Evolutionary conservation across 768 basidiomycete genomes (phyloP), one percentile per base, ranked within the genome.

Genomic region (Termitomyces sp.): DNA sequence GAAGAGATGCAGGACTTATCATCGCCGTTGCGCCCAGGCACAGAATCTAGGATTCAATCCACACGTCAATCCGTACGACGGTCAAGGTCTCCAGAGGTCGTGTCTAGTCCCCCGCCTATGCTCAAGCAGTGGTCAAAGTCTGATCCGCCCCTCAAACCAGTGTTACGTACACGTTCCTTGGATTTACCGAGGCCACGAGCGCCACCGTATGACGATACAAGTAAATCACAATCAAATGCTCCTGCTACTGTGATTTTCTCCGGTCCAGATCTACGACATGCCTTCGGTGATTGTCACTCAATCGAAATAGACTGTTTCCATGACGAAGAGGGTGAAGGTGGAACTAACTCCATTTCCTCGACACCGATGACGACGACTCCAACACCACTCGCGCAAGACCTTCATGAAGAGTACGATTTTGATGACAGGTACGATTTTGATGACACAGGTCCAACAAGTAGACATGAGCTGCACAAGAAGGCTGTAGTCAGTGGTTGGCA

Each of bases 1-100:
- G 74, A 75, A 59, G 85, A 85, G 37, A 78, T 78, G 26, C 82
- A 88, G 57, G 84, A 85, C 9, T 64, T 91, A 29, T 89, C 87
- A 47, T 90, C 89, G 12, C 88, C 89, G 24, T 59, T 75, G 41
- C 74, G 73, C 32, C 72, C 67, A 16, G 57, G 57, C 26, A 61
- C 57, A 20, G 57, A 60, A 16, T 58, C 64, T 14, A 37, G 53
- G 41, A 60, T 39, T 36, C 65, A 59, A 44, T 57, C 61, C n/a
- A 20, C n/a, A 27, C 26, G 9, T n/a, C 51, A 20, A n/a, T 52
- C 26, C 37, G 55, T 56, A 12, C 50, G 60, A 42, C 14, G 56
- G 56, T 41, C 61, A 67, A 61, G 54, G 22, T 72, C 72, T 44
- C 72, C 74, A 26, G 86, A 86, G 60, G 64, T 74, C 34, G 64